Evolutionary conservation across 2,329 filamentous ascomycete genomes (phyloP).

Genomic region (Capronia epimyces): DNA sequence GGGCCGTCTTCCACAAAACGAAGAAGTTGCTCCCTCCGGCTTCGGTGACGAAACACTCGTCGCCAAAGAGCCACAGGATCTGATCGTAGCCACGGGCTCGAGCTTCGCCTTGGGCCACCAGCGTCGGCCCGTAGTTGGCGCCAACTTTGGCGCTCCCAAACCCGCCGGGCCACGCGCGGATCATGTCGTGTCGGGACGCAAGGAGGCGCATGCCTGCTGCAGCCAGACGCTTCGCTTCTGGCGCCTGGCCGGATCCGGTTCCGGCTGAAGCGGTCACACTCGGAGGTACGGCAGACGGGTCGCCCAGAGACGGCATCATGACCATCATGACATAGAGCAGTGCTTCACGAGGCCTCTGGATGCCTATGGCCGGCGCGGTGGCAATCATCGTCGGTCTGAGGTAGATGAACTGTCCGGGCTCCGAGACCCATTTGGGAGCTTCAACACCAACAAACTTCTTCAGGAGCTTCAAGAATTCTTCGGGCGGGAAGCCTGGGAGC

Average conservation of each 20-base stretch:
- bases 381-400: constrained; percentile 83
- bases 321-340: constrained; percentile 62
- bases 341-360: constrained; percentile 74
- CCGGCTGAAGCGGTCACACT: neutral
- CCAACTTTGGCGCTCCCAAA: constrained; percentile 90
- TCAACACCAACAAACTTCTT: constrained; percentile 49
- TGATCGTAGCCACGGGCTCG: constrained; percentile 71
- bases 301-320: constrained; percentile 34
- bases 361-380: constrained; percentile 71
- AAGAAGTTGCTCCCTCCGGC: constrained; percentile 93
- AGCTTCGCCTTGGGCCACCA: constrained; percentile 73
- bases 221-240: neutral
- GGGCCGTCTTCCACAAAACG: constrained; percentile 59
- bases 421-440: constrained; percentile 29
- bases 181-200: constrained; percentile 72
- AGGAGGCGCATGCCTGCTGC: constrained; percentile 39
- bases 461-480: constrained; percentile 69
- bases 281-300: constrained; percentile 8
- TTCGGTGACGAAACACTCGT: constrained; percentile 74
- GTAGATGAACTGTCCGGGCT: constrained; percentile 65
- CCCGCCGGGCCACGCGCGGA: constrained; percentile 87
- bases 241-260: constrained; percentile 26
- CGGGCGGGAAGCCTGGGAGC: constrained; percentile 66
- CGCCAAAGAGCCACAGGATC: constrained; percentile 87
- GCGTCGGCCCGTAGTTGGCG: constrained; percentile 83